A percentile compares a stretch with the other conserved stretches of the same genome.
Conservation (phyloP, 1,139 yeast species). For the Geotrichum siamense region DNA sequence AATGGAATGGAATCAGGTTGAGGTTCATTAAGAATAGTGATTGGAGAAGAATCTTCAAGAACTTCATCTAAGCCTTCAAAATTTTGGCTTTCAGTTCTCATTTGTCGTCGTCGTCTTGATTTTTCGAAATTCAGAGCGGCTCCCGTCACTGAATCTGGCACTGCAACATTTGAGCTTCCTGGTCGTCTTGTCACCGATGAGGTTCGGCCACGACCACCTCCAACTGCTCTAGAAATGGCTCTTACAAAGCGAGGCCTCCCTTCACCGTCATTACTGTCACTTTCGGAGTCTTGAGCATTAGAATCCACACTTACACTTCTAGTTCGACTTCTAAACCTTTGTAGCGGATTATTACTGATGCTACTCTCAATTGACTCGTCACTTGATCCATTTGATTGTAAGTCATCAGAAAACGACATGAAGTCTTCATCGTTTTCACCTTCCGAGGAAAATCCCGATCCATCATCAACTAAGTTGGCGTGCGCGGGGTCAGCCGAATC, state of each 20-base stretch:
- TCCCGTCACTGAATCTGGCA: background rate
- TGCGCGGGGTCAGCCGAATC: constrained; percentile 15
- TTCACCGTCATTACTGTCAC: constrained; percentile 6
- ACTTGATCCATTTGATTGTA: constrained; percentile 5
- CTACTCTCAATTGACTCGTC: constrained; percentile 5
- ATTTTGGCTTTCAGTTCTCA: background rate
- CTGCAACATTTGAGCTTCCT: background rate
- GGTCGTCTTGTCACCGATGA: background rate
- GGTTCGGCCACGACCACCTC: constrained; percentile 5
- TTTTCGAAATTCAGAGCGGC: background rate
- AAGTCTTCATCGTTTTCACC: constrained; percentile 11
- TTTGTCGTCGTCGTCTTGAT: background rate
- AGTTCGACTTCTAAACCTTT: constrained; percentile 6
- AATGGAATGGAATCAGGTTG: constrained; percentile 9
- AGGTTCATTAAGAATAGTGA: constrained; percentile 2
- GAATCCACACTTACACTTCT: background rate
- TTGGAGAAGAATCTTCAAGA: constrained; percentile 4
- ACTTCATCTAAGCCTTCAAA: constrained; percentile 2
- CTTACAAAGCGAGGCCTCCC: constrained; percentile 11
- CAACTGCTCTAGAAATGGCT: constrained; percentile 13
- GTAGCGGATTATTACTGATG: background rate
- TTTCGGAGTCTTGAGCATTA: background rate
- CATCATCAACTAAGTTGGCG: constrained; percentile 8
- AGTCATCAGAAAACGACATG: constrained; percentile 15
- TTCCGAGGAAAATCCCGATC: constrained; percentile 6